Evolutionary conservation across 1,139 yeast genomes (phyloP).

Genomic region (Wickerhamomyces sp.): DNA sequence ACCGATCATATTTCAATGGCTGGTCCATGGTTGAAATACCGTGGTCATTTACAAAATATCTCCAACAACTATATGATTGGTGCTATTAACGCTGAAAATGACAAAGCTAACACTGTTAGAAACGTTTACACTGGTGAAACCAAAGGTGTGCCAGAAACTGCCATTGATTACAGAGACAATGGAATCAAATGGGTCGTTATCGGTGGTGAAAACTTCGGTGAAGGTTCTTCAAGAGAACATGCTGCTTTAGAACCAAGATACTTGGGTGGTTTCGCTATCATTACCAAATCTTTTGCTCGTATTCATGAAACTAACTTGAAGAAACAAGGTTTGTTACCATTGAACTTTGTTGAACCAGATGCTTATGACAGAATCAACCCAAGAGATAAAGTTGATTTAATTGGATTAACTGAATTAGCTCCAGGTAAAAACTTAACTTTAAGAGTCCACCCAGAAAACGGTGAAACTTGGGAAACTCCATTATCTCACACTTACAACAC

Average conservation of each 20-base stretch:
- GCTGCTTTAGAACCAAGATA: constrained; percentile 99
- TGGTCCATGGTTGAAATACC: constrained; percentile 99
- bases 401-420: constrained; percentile 80
- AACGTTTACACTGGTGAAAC: constrained; percentile 90
- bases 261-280: constrained; percentile 97
- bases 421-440: constrained; percentile 88
- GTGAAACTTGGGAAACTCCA: constrained; percentile 79
- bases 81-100: constrained; percentile 96
- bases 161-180: constrained; percentile 88
- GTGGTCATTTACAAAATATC: constrained; percentile 99
- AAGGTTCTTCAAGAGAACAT: constrained; percentile 99
- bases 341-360: constrained; percentile 81
- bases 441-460: constrained; percentile 88
- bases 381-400: constrained; percentile 81
- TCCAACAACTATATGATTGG: constrained; percentile 99
- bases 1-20: constrained; percentile 99
- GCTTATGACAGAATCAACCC: constrained; percentile 93
- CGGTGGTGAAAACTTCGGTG: constrained; percentile 99
- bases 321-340: constrained; percentile 97
- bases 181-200: constrained; percentile 95
- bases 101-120: constrained; percentile 87
- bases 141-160: constrained; percentile 96
- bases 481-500: constrained; percentile 92
- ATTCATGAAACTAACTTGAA: constrained; percentile 92
- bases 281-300: constrained; percentile 97